Evolutionary conservation across 176 grass and related monocot species (phyloP), one percentile per base, ranked within the genome.

Genomic region (Raddia distichophylla): DNA sequence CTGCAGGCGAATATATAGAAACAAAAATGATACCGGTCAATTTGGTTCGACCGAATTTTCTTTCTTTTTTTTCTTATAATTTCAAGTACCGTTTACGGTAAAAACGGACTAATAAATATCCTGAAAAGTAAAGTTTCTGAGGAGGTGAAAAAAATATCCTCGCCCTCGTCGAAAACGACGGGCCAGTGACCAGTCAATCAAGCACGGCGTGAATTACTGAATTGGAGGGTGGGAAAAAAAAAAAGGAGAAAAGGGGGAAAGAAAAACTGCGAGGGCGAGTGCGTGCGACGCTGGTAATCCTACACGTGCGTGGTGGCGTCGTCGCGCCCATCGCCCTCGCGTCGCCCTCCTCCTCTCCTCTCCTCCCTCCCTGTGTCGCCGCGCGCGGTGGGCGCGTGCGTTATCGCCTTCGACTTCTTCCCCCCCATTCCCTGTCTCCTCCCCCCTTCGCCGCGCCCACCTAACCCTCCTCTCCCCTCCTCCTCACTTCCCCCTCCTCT

Each of bases 351-450:
- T 44, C 42, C 37, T 44, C 55, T 44, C 42, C 37, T 44, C 55
- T 2, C 55, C 49, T 8, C 67, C 9, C 11, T 4, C 2, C 35
- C 45, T 85, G 69, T 73, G 71, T 74, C 71, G 77, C 76, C 45
- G 87, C 68, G 82, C 62, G 68, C 43, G 51, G 81, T 80, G 6
- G 63, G 64, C 37, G 64, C 37, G 37, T 40, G 32, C 71, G 72
- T 86, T 82, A 82, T 86, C 83, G 61, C 72, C 77, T 68, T 69
- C 8, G 3, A 45, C 54, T 66, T 57, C 64, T 62, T 7, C 48
- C 37, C 37, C 37, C 37, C 37, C 37, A 40, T 1, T 40, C 37
- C 47, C 11, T 11, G 10, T 14, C 8, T 5, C 59, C 7, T 13
- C 14, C 3, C 5, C 22, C 3, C 44, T 13, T 61, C 59, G 20